phyloP scores from a whole-genome alignment of 129 eudicot species.

The Flaveria robusta region DNA sequence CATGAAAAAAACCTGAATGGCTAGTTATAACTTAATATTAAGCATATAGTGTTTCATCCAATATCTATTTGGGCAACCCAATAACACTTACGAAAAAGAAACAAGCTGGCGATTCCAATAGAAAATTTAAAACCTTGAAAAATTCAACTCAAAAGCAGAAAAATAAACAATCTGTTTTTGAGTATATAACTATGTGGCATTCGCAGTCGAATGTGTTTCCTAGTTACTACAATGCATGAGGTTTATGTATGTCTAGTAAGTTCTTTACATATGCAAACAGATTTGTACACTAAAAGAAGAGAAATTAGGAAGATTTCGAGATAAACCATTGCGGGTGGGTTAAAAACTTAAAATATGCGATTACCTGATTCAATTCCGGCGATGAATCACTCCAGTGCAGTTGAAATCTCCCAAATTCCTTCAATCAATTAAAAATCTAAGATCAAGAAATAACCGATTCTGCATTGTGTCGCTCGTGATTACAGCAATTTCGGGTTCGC shows the following conservation, averaged over 20 bases:
- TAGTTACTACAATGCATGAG: conserved; percentile 1
- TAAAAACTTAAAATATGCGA: no score
- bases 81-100: background rate
- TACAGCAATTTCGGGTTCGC: no score
- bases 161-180: background rate
- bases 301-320: background rate
- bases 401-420: no score
- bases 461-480: no score
- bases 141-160: background rate
- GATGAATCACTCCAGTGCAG: no score
- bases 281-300: background rate
- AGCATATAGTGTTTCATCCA: background rate
- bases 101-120: background rate
- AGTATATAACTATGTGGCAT: background rate
- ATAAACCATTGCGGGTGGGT: no score
- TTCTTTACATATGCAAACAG: background rate
- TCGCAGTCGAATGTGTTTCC: background rate
- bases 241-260: background rate
- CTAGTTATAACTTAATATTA: background rate
- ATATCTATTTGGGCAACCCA: background rate
- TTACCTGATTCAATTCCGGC: no score
- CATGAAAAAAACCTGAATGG: no score
- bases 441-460: no score
- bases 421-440: no score
- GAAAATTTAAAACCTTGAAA: background rate